A percentile compares a stretch with the other conserved stretches of the same genome.
Conservation (phyloP, 768 basidiomycete genomes). For the Russula olivacea region DNA sequence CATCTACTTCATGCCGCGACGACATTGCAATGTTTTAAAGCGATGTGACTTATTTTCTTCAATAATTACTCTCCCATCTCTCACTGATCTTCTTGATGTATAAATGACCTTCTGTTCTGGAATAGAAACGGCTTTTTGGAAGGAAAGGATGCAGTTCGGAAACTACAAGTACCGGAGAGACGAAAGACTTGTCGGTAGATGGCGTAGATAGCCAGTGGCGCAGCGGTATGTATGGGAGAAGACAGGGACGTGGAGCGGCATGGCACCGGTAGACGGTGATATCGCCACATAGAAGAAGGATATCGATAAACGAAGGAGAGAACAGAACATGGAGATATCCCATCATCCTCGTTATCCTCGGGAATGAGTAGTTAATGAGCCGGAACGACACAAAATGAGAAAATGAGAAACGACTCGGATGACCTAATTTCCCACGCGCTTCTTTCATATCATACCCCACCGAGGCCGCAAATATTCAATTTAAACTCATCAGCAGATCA, state of each 20-base stretch:
- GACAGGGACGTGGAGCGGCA: neutral
- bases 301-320: neutral
- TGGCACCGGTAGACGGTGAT: neutral
- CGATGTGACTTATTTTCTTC: slow-evolving; percentile 4
- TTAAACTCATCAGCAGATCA: too few species aligned
- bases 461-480: too few species aligned
- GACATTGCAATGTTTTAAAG: slow-evolving; percentile 11
- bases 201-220: neutral
- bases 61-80: neutral
- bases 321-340: neutral
- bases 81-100: neutral
- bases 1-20: slow-evolving; percentile 7
- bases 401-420: neutral
- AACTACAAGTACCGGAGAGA: neutral
- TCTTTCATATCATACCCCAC: too few species aligned
- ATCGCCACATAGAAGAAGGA: neutral
- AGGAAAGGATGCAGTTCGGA: neutral
- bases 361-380: too few species aligned
- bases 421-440: neutral
- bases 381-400: neutral
- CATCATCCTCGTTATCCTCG: neutral
- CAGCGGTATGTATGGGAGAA: neutral
- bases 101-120: neutral
- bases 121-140: neutral
- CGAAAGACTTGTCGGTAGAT: neutral